Evolutionary conservation across 179 eudicot species (phyloP).

Genomic region (Sideroxylon spinosum): DNA sequence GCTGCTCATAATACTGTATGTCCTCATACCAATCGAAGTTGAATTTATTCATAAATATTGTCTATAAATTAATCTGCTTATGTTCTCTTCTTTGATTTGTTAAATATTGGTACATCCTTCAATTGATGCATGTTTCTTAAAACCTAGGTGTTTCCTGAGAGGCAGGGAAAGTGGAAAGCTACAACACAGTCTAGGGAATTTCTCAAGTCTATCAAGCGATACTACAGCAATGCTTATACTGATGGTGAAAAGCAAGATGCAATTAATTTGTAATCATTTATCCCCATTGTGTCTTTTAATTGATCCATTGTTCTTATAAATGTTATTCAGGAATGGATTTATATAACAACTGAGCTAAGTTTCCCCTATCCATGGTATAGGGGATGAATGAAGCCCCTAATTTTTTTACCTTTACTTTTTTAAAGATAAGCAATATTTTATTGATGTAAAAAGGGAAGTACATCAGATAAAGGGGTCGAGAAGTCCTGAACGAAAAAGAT

Average conservation of each 20-base stretch:
- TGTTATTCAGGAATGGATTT: not conserved
- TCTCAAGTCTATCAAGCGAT: conserved; percentile 88
- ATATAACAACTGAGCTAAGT: not conserved
- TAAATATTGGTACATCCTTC: not conserved
- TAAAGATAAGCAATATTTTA: too few relatives aligned
- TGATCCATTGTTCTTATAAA: conserved; percentile 8
- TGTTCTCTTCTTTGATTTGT: conserved; percentile 6
- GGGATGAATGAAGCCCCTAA: conserved; percentile 2
- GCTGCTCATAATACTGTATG: conserved; percentile 95
- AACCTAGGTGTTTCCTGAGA: conserved; percentile 78
- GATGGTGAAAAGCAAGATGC: conserved; percentile 99
- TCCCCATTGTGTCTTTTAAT: conserved; percentile 15
- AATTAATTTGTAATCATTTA: conserved; percentile 62
- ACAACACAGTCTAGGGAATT: conserved; percentile 97
- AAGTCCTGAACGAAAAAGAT: too few relatives aligned
- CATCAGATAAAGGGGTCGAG: too few relatives aligned
- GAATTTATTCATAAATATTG: not conserved
- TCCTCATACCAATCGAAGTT: conserved; percentile 9
- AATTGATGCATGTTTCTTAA: conserved; percentile 14
- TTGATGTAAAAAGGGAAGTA: too few relatives aligned
- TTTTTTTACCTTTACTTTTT: not conserved
- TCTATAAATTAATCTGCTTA: not conserved
- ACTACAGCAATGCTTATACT: conserved; percentile 96
- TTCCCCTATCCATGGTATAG: not conserved
- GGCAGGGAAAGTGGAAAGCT: conserved; percentile 98